phyloP scores from a whole-genome alignment of 225 moss, liverwort and hornwort species.

The Antitrichia curtipendula region DNA sequence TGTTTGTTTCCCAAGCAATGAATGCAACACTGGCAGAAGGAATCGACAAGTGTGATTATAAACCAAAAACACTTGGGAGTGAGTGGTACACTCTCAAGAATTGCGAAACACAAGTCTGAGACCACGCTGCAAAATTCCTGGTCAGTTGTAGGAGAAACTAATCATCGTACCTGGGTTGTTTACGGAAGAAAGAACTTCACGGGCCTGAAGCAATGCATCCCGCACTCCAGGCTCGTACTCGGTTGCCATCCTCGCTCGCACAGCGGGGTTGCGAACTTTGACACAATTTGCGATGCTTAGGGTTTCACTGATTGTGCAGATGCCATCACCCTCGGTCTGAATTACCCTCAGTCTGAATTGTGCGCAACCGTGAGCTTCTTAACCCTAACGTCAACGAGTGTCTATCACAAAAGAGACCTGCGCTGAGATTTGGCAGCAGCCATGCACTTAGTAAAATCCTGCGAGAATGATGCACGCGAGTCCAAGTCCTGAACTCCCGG shows the following conservation, averaged over 20 bases:
- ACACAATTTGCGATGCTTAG: background rate
- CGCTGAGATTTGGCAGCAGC: background rate
- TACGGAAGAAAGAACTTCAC: constrained; percentile 16
- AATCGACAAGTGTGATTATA: background rate
- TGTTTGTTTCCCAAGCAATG: background rate
- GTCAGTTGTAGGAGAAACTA: background rate
- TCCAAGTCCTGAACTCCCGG: background rate
- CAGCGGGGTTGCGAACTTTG: background rate
- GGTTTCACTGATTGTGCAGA: background rate
- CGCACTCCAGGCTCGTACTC: constrained; percentile 9
- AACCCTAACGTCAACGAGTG: background rate
- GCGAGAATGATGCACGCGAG: background rate
- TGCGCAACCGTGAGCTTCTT: background rate
- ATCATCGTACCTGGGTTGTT: constrained; percentile 11
- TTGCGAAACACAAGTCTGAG: background rate
- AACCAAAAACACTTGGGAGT: background rate
- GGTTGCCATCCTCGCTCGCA: constrained; percentile 4
- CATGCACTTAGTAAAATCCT: background rate
- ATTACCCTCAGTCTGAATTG: background rate
- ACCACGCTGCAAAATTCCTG: background rate
- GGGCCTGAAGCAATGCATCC: constrained; percentile 25
- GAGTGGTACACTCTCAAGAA: background rate
- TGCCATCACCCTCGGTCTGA: background rate
- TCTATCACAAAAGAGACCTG: background rate
- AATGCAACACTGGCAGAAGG: background rate